These are phyloP conservation scores for Mucor racemosus DNA, from an alignment of 371 early-diverging fungal genomes.

Conservation along the genomic window DNA sequence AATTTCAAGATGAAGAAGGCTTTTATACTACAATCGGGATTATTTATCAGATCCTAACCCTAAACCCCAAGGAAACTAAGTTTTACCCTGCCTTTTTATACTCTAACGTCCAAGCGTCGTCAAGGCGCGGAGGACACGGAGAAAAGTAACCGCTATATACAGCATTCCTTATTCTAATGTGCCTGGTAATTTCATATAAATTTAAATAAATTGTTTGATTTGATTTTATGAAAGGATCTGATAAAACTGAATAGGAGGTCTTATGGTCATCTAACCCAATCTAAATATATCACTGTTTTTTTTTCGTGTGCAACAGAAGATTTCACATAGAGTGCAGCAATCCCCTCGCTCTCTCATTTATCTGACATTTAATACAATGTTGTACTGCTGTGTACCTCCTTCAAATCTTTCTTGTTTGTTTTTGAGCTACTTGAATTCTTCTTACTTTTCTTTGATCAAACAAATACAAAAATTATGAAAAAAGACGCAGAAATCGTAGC, in stretches of 20 bases:
- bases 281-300: not conserved
- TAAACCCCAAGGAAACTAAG: not conserved
- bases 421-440: not conserved
- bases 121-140: conserved; percentile 3
- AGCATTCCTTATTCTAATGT: too few relatives aligned
- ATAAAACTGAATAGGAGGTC: not conserved
- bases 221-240: not conserved
- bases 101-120: not conserved
- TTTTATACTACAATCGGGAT: conserved; percentile 14
- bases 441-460: not conserved
- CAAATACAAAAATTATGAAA: not conserved
- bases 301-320: not conserved
- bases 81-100: not conserved
- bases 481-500: conserved; percentile 15
- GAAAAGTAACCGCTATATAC: not conserved
- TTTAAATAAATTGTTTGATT: not conserved
- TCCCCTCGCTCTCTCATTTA: not conserved
- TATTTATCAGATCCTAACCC: conserved; percentile 21
- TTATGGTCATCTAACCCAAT: not conserved
- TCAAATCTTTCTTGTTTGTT: conserved; percentile 8
- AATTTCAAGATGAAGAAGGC: not conserved
- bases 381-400: conserved; percentile 3
- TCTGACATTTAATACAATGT: not conserved
- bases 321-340: too few relatives aligned
- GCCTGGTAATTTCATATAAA: not conserved